A percentile compares a stretch with the other conserved stretches of the same genome.
phyloP scores from a whole-genome alignment of 768 basidiomycete species.

The Aureoboletus auriporus region DNA sequence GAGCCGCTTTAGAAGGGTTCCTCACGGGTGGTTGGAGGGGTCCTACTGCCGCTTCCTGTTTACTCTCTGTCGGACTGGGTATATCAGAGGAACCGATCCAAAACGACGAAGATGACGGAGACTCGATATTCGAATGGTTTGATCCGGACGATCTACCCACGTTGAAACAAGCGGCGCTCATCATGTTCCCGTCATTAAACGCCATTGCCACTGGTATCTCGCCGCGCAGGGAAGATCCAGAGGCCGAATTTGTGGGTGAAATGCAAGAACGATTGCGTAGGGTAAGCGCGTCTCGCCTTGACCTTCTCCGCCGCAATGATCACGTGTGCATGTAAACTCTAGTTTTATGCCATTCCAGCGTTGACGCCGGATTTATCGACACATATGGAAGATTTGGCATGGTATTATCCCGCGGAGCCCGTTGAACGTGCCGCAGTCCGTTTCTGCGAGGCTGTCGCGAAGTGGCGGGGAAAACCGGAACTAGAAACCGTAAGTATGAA shows the following conservation, averaged over 20 bases:
- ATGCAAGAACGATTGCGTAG: conserved; percentile 68
- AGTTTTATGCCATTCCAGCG: conserved; percentile 77
- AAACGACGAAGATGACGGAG: conserved; percentile 31
- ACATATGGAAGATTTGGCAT: conserved; percentile 68
- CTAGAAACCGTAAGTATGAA: conserved; percentile 57
- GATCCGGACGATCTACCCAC: conserved; percentile 77
- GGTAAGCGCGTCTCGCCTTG: conserved; percentile 40
- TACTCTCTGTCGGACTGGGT: conserved; percentile 70
- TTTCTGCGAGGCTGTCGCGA: conserved; percentile 78
- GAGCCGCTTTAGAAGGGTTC: conserved; percentile 85
- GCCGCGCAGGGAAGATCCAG: conserved; percentile 44
- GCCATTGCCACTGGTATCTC: conserved; percentile 22
- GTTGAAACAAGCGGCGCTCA: conserved; percentile 57
- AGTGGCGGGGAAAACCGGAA: conserved; percentile 84
- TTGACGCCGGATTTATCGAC: conserved; percentile 72
- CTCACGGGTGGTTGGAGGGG: conserved; percentile 80
- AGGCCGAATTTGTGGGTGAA: conserved; percentile 70
- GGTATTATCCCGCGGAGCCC: conserved; percentile 78
- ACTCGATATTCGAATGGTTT: conserved; percentile 48
- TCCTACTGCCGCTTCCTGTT: conserved; percentile 59
- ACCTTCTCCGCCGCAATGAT: conserved; percentile 5
- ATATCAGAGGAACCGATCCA: conserved; percentile 28
- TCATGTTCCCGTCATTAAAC: conserved; percentile 62
- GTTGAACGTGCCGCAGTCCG: conserved; percentile 74
- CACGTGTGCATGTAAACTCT: not conserved